Evolutionary conservation across 352 stramenopile genomes (phyloP).

Genomic region (Pythium scleroteichum): DNA sequence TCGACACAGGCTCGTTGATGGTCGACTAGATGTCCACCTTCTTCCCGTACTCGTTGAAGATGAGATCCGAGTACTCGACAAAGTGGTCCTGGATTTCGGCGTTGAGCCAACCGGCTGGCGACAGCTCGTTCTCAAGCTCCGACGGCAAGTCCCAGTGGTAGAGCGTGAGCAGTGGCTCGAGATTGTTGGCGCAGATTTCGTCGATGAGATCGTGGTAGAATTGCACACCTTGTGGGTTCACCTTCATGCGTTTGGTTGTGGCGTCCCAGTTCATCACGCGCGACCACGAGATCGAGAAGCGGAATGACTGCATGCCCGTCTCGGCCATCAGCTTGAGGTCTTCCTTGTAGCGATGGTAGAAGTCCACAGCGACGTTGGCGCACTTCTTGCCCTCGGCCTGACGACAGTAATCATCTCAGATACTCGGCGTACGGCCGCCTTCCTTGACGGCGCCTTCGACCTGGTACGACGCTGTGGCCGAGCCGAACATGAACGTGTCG

Average conservation of each 20-base stretch:
- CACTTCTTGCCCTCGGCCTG: constrained; percentile 67
- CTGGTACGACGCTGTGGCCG: constrained; percentile 91
- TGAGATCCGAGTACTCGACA: constrained; percentile 86
- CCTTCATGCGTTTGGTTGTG: constrained; percentile 41
- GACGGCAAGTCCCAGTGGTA: constrained; percentile 96
- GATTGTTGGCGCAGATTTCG: constrained; percentile 60
- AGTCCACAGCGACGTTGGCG: constrained; percentile 92
- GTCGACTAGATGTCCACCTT: constrained; percentile 94
- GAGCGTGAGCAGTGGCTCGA: constrained; percentile 90
- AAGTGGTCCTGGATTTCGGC: constrained; percentile 67
- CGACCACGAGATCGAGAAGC: constrained; percentile 62
- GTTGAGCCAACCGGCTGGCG: constrained; percentile 70
- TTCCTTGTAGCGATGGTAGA: constrained; percentile 87
- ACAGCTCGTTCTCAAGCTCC: constrained; percentile 74
- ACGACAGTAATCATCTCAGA: constrained; percentile 94
- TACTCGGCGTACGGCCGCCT: constrained; percentile 72
- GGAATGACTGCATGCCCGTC: constrained; percentile 89
- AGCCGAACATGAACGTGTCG: constrained; percentile 81
- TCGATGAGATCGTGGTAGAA: constrained; percentile 95
- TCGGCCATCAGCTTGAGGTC: constrained; percentile 92
- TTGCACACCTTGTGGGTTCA: constrained; percentile 83
- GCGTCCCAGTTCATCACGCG: constrained; percentile 76
- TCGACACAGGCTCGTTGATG: constrained; percentile 93
- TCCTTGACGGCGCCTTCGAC: constrained; percentile 90
- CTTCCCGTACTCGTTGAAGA: constrained; percentile 89